These are phyloP conservation scores for Syzygium jambos DNA, from an alignment of 345 rosid species.

Conservation along the genomic window DNA sequence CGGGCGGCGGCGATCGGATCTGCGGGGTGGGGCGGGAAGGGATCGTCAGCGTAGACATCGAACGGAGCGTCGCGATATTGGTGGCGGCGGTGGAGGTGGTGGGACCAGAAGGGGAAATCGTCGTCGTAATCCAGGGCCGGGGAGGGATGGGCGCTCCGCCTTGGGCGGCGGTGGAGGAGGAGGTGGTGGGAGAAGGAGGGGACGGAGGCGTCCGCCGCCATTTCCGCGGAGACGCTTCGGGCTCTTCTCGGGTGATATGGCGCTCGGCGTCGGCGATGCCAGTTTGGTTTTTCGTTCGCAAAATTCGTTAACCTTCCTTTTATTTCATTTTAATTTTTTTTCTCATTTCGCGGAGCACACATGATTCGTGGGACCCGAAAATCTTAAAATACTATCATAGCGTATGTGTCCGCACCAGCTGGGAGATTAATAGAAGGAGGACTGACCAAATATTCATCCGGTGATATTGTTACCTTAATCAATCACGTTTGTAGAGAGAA, in stretches of 20 bases:
- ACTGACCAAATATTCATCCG: neutral
- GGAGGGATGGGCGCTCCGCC: slow-evolving; percentile 6
- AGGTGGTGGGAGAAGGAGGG: slow-evolving; percentile 17
- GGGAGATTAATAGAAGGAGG: neutral
- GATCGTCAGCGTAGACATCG: neutral
- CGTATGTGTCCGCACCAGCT: neutral
- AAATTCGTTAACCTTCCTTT: neutral
- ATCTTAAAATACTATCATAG: neutral
- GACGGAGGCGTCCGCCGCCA: slow-evolving; percentile 28
- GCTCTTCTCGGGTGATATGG: neutral
- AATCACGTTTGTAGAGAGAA: neutral
- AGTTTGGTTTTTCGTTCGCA: neutral
- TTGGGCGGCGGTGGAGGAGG: neutral
- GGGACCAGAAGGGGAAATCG: slow-evolving; percentile 27
- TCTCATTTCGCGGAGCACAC: neutral
- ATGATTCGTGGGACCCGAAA: neutral
- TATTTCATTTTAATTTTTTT: neutral
- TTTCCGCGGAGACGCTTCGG: neutral
- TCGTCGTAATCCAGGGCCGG: slow-evolving; percentile 16
- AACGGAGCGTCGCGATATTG: neutral
- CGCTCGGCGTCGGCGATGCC: neutral
- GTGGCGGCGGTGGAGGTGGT: neutral
- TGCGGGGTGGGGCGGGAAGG: slow-evolving; percentile 5
- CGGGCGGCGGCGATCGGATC: slow-evolving; percentile 11
- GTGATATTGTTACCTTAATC: neutral